Evolutionary conservation across 2,329 filamentous ascomycete species (phyloP), one percentile per base, ranked within the genome.

Genomic region (Diaporthe amygdali): DNA sequence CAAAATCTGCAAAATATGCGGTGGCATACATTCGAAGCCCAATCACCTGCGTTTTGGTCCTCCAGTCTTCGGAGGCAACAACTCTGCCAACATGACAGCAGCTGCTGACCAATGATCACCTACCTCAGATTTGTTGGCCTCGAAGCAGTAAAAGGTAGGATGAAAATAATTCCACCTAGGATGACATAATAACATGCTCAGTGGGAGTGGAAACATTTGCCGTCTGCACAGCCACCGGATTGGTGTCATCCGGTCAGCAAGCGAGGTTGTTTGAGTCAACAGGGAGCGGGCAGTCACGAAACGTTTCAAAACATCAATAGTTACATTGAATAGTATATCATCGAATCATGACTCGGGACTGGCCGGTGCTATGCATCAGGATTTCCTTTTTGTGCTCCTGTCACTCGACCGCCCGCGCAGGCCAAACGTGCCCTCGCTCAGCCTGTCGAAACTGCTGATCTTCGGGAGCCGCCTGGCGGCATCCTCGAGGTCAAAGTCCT

Each of bases 361-460:
- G 3, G 39, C 59, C 59, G 59, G 59, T 14, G 20, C 6, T 17
- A 22, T 41, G 22, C n/a, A 22, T 63, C 59, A 47, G 37, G 59
- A 64, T 4, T 64, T 64, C 41, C 59, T 22, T 44, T 49, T 64
- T 37, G n/a, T 44, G 59, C 59, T 49, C 41, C 59, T 64, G 44
- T 49, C 59, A 14, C 59, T 64, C 44, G 59, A 64, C 27, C 59
- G 59, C 30, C 59, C 59, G 44, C 59, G 59, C n/a, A 49, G n/a
- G 39, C 68, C 68, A 37, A 70, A 70, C 10, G 68, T 70, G 41
- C 68, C 68, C 6, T 70, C 37, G 49, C 68, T 70, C 12, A 70
- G 68, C 49, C 68, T 70, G 59, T 70, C 68, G 39, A 70, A 70
- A 17, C 49, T 70, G n/a, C 22, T 22, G 5, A 46, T 46, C 49